A percentile compares a stretch with the other conserved stretches of the same genome.
These are phyloP conservation scores for Erodium texanum DNA, from an alignment of 441 rosid genomes.

Conservation along the genomic window DNA sequence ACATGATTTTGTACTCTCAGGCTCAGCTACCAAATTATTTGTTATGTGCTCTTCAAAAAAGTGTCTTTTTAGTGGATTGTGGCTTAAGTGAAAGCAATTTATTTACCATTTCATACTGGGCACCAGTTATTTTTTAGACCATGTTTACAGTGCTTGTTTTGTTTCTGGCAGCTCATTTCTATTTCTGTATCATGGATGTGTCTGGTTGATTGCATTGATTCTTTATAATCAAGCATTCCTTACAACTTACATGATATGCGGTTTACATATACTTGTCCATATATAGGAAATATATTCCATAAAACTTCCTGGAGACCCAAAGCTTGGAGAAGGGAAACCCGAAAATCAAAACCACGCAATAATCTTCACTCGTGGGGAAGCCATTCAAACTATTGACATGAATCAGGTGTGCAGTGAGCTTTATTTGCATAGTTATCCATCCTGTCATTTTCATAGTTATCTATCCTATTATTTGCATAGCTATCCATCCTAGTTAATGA, in stretches of 20 bases:
- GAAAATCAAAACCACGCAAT: constrained; percentile 99
- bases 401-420: constrained; percentile 52
- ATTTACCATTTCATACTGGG: not conserved
- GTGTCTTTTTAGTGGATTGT: not conserved
- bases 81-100: not conserved
- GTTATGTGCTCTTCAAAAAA: not conserved
- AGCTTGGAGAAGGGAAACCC: constrained; percentile 98
- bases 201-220: not conserved
- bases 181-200: not conserved
- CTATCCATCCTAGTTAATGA: not conserved
- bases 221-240: not conserved
- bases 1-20: no score
- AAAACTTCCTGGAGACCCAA: constrained; percentile 94
- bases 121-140: not conserved
- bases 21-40: not conserved
- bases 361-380: constrained; percentile 95
- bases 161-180: not conserved
- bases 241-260: not conserved
- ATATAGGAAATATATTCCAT: constrained; percentile 80
- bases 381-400: constrained; percentile 98
- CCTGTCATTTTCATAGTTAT: not conserved
- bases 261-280: not conserved
- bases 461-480: no score
- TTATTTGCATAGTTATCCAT: not conserved
- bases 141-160: not conserved